Evolutionary conservation across 83 land plant species (phyloP).

Genomic region (Thuja plicata): DNA sequence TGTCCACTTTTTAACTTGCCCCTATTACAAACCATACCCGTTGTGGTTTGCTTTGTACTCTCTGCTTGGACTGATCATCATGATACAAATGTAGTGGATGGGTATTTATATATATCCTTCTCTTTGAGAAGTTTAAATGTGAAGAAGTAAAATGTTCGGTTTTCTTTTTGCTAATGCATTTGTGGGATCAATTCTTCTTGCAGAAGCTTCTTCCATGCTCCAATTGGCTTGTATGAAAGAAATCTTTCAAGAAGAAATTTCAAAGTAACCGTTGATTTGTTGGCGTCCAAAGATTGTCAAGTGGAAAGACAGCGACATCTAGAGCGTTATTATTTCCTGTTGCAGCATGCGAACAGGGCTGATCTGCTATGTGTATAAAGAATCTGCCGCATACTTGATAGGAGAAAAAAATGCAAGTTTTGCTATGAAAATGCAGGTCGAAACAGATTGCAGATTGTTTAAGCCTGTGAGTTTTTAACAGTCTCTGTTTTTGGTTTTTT

Average conservation of each 20-base stretch:
- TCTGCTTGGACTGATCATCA: neutral
- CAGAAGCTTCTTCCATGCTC: neutral
- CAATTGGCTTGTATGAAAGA: neutral
- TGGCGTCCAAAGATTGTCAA: neutral
- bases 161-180: neutral
- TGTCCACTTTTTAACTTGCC: neutral
- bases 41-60: neutral
- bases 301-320: neutral
- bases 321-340: neutral
- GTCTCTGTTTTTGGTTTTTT: neutral
- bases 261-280: slow-evolving; percentile 2
- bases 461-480: neutral
- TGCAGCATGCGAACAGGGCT: neutral
- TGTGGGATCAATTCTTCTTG: neutral
- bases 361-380: neutral
- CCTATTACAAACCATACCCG: neutral
- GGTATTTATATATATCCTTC: neutral
- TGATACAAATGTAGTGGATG: neutral
- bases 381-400: neutral
- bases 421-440: neutral
- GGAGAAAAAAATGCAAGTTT: neutral
- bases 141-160: neutral
- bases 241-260: neutral
- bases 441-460: neutral
- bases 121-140: neutral